phyloP scores from a whole-genome alignment of 306 rosid genomes.

The Acacia crassicarpa region DNA sequence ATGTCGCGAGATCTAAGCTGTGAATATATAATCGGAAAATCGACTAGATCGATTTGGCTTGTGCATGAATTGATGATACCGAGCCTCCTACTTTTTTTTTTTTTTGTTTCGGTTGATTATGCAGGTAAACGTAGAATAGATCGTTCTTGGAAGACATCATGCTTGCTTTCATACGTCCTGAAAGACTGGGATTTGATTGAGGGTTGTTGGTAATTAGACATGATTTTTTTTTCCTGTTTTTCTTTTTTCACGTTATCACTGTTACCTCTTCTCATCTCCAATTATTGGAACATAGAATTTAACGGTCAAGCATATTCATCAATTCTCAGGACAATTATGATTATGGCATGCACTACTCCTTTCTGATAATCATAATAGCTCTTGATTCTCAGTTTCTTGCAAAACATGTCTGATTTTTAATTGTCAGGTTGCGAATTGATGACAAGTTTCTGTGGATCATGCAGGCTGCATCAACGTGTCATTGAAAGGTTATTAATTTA shows the following conservation, averaged over 20 bases:
- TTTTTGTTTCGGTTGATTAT: too few relatives aligned
- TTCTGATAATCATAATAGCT: background rate
- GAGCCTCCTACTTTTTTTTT: too few relatives aligned
- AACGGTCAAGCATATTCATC: background rate
- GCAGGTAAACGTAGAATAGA: background rate
- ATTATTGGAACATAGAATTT: background rate
- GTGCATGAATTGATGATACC: background rate
- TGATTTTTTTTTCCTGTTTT: background rate
- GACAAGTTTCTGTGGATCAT: background rate
- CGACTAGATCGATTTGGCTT: background rate
- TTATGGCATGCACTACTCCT: background rate
- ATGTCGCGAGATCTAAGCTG: background rate
- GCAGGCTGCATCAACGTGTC: slow-evolving; percentile 1
- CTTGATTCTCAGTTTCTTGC: background rate
- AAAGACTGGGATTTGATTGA: background rate
- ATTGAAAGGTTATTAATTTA: background rate
- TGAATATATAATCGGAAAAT: background rate
- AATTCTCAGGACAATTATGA: background rate
- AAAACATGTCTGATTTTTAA: background rate
- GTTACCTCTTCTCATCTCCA: background rate
- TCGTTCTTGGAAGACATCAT: background rate
- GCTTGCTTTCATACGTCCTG: background rate
- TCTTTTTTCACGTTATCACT: background rate
- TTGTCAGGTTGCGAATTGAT: background rate
- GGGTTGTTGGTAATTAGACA: too few relatives aligned